Base-by-base conservation (phyloP, 2,329 filamentous ascomycete species). In the Arthroderma uncinatum region DNA sequence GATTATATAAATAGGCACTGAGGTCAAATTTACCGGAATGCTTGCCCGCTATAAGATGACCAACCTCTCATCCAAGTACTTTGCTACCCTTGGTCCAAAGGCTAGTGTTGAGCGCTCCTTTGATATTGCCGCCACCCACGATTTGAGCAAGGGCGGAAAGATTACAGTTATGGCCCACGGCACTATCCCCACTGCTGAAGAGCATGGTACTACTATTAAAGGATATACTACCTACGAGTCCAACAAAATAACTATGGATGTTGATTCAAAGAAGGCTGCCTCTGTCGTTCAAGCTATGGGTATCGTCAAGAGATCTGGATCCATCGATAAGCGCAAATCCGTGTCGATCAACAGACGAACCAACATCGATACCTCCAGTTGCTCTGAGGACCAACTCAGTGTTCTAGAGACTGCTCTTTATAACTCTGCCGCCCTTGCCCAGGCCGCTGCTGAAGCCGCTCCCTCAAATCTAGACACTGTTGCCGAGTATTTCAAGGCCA, bases 401-500 rank as follows among this genome's bases (percentile, higher is more conserved):
- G 68, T 76, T 0, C 75, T 81, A 10, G 66, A 70, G 16, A 77
- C 68, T 2, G 83, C 81, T 0, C 71, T 86, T 8, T 71, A 74
- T 6, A 71, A 68, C 14, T 72, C 84, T 5, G 82, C 84, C 1
- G 71, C 71, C 2, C 68, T 72, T 2, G 83, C 83, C 7, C 75
- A 79, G 0, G 66, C 69, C 0, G 79, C 78, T 1, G 80, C 81
- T 0, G 67, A 73, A 1, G 79, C 74, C 0, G 79, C 78, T 0
- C 62, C 72, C 0, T 68, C 71, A 62, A 19, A 47, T 25, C 21
- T 53, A 5, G 23, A 40, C 30, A 81, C 77, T 64, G 70, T 84
- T 62, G 69, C 68, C 33, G 79, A 83, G 64, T 86, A 83, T 75
- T 87, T 86, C 77, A 85, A 84, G 71, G 78, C 78, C 0, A 79